Percentiles rank a stretch among this genome's conserved stretches.
These are phyloP conservation scores for Yamadazyma dendronema DNA, from an alignment of 1,139 yeast genomes.

Conservation along the genomic window DNA sequence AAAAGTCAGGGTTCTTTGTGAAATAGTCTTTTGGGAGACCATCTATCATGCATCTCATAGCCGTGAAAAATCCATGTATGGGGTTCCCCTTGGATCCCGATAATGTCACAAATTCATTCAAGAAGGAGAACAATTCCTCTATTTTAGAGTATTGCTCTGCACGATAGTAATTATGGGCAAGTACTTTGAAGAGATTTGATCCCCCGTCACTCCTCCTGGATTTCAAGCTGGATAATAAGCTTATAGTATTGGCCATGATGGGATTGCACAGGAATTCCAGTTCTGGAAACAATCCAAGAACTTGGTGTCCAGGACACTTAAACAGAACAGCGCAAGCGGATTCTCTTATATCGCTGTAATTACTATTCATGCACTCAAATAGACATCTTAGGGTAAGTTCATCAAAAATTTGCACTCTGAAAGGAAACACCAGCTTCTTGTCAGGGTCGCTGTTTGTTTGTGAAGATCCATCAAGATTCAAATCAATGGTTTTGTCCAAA, in stretches of 20 bases:
- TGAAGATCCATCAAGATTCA: conserved; percentile 52
- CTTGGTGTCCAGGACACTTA: conserved; percentile 38
- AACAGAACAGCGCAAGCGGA: conserved; percentile 47
- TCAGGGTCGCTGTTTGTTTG: conserved; percentile 11
- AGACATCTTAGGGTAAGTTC: conserved; percentile 44
- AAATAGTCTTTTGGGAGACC: conserved; percentile 2
- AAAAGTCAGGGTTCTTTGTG: not conserved
- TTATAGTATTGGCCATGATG: conserved; percentile 20
- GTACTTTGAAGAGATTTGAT: conserved; percentile 59
- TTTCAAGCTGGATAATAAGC: conserved; percentile 51
- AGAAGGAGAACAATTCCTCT: not conserved
- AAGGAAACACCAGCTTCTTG: conserved; percentile 14
- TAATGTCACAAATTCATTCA: not conserved
- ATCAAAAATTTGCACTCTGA: conserved; percentile 17
- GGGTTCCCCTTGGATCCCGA: conserved; percentile 20
- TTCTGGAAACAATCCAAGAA: not conserved
- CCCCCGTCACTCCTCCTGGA: conserved; percentile 85
- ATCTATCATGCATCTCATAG: conserved; percentile 48
- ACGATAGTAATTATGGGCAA: conserved; percentile 20
- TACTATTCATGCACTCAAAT: conserved; percentile 61
- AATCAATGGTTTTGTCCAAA: conserved; percentile 46
- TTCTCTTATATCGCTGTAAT: conserved; percentile 73
- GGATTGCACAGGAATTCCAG: not conserved
- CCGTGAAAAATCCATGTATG: conserved; percentile 66
- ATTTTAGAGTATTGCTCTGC: not conserved